Conservation (phyloP, 140 eudicot species). For the Flaveria floridana region DNA sequence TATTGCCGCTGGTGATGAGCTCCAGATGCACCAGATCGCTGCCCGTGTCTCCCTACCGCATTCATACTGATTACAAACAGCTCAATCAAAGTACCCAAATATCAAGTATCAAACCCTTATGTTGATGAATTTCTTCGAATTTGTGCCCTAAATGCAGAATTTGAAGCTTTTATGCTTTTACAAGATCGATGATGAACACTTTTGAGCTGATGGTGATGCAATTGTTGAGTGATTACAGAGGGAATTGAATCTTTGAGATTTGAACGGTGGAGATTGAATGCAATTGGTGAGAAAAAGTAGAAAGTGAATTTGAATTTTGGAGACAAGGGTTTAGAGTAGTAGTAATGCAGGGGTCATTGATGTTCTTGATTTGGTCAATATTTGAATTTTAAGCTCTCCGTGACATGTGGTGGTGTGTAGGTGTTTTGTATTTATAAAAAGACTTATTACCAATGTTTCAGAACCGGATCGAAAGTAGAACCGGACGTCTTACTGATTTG, state of each 20-base stretch:
- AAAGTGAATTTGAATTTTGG: conserved; percentile 26
- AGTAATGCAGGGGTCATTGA: conserved; percentile 17
- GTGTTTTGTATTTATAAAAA: neutral
- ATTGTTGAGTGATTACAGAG: conserved; percentile 7
- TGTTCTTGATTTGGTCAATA: conserved; percentile 34
- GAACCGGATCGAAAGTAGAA: no score
- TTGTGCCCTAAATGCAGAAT: conserved; percentile 12
- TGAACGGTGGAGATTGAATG: conserved; percentile 21
- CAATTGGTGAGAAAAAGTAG: conserved; percentile 8
- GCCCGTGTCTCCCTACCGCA: conserved; percentile 66
- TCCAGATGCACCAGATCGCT: conserved; percentile 73
- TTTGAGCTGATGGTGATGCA: conserved; percentile 25
- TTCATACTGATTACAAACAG: conserved; percentile 43
- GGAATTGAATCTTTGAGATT: conserved; percentile 21
- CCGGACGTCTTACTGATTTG: no score
- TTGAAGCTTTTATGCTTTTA: neutral
- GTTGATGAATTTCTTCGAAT: neutral
- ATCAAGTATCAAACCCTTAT: conserved; percentile 13
- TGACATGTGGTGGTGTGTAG: conserved; percentile 38
- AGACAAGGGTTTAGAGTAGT: conserved; percentile 23
- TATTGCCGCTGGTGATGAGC: conserved; percentile 88
- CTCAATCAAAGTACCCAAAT: no score
- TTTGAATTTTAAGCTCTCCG: conserved; percentile 35
- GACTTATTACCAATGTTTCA: no score
- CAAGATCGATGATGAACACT: conserved; percentile 1